Evolutionary conservation across 2,329 filamentous ascomycete genomes (phyloP), one percentile per base, ranked within the genome.

Genomic region (Nothopassalora personata): DNA sequence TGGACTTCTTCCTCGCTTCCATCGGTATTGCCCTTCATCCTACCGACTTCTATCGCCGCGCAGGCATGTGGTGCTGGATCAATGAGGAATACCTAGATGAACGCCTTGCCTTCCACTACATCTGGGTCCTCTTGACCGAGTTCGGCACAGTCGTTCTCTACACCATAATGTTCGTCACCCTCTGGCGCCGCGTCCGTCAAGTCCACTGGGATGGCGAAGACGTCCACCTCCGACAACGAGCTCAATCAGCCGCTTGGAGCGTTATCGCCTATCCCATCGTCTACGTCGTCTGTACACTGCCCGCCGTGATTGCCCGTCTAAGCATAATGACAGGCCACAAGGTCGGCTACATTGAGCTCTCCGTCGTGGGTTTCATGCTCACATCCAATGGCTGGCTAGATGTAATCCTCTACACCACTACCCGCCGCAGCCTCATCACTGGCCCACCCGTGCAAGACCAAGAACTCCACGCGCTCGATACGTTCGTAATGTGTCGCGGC

Each of bases 61-160:
- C 85, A 30, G 83, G 82, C 10, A 80, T 83, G 13, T 89, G 86
- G 84, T 87, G 85, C 70, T 88, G 85, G 85, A 80, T 87, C 62
- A 82, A 82, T 61, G 73, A 76, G 9, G 72, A 79, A 18, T 82
- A 83, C 64, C 75, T 79, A 46, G 69, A 74, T 2, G 75, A 85
- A 7, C 82, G 85, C 46, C 75, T 88, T 0, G 79, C 80, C 64
- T 78, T 84, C 0, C 85, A 87, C 66, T 87, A 87, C 60, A 72
- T 86, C 30, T 87, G 83, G 81, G 85, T 87, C 57, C 86, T 82
- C 62, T 66, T 80, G 18, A 75, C 77, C 55, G 76, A 82, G 62
- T 79, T 81, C 61, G 77, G 78, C 8, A 79, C 77, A 19, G 71
- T 82, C 1, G 56, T 80, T 34, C 72, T 81, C 55, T 83, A 83